phyloP scores from a whole-genome alignment of 1,284 basidiomycete species.

The Lignosus rhinocerotis region DNA sequence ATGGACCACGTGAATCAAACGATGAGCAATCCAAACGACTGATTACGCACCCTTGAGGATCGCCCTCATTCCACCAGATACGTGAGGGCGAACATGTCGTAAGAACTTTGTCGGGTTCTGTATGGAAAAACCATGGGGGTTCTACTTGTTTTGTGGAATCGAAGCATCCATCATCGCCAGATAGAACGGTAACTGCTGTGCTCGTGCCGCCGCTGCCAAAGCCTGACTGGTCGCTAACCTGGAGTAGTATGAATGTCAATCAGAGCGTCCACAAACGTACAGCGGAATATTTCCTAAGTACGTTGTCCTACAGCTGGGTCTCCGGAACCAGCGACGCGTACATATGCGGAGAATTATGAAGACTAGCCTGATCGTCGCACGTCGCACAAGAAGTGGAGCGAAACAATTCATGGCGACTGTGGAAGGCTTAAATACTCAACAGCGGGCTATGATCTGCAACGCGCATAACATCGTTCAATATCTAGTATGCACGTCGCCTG shows the following conservation, averaged over 20 bases:
- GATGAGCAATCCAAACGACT: neutral
- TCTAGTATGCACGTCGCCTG: too few relatives aligned
- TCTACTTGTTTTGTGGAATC: slow-evolving; percentile 47
- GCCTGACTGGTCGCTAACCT: slow-evolving; percentile 71
- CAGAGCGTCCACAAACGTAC: neutral
- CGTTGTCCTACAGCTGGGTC: too few relatives aligned
- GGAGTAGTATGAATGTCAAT: slow-evolving; percentile 8
- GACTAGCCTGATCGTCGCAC: too few relatives aligned
- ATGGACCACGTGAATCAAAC: neutral
- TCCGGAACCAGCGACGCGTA: too few relatives aligned
- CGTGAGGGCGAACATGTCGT: slow-evolving; percentile 61
- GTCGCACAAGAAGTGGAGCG: too few relatives aligned
- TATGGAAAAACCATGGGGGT: slow-evolving; percentile 59
- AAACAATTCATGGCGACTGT: too few relatives aligned
- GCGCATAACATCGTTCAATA: too few relatives aligned
- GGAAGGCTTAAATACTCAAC: too few relatives aligned
- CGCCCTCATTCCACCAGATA: slow-evolving; percentile 58
- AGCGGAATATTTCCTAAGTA: too few relatives aligned
- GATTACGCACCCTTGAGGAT: slow-evolving; percentile 55
- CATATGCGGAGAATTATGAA: too few relatives aligned
- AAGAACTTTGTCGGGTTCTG: slow-evolving; percentile 59
- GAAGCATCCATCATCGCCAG: slow-evolving; percentile 61
- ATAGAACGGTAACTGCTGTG: slow-evolving; percentile 53
- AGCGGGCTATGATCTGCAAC: too few relatives aligned
- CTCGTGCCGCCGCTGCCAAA: slow-evolving; percentile 79